Base-by-base conservation (phyloP, 2,329 filamentous ascomycete genomes). In the Emmonsiellopsis sp. region DNA sequence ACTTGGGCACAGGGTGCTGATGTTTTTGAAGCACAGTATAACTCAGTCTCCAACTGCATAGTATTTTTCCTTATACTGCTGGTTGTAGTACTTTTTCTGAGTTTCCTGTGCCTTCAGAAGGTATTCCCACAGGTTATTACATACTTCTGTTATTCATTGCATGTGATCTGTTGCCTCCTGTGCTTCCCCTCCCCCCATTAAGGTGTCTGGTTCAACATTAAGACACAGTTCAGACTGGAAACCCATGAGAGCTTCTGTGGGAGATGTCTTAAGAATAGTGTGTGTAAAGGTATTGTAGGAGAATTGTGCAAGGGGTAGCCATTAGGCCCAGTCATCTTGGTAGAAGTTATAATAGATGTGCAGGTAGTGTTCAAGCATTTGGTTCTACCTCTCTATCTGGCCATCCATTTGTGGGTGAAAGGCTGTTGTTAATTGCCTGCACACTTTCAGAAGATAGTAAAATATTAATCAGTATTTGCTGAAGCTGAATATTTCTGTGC, bases 301-400 rank as follows among this genome's bases (percentile, higher is more conserved):
- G 41, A 58, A 59, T 49, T 61, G 35, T 6, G 59, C 57, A 7
- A 51, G 8, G 8, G 48, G 53, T n/a, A 61, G 34, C 37, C 38
- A 51, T 38, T 51, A 4, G 2, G 43, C 51, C 55, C 48, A 61
- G 38, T 61, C 49, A 46, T 61, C 48, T 35, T 61, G 50, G 10
- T 50, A n/a, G 44, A 54, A 59, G 37, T 54, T 56, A 30, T 46
- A 32, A 43, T 50, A 61, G 26, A 30, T 20, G 7, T 50, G 44
- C 6, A 61, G 50, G 31, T 60, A 60, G 5, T 55, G 31, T 32
- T 58, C 34, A 7, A 58, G 9, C 3, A 50, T 31, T 13, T 50
- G 11, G 31, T 58, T 58, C n/a, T 41, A 13, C 7, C 20, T 34
- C 50, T 58, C 51, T 2, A 46, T 56, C 15, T 54, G 32, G 7